A percentile compares a stretch with the other conserved stretches of the same genome.
phyloP scores from a whole-genome alignment of 2,329 filamentous ascomycete species.

The Biscogniauxia marginata region DNA sequence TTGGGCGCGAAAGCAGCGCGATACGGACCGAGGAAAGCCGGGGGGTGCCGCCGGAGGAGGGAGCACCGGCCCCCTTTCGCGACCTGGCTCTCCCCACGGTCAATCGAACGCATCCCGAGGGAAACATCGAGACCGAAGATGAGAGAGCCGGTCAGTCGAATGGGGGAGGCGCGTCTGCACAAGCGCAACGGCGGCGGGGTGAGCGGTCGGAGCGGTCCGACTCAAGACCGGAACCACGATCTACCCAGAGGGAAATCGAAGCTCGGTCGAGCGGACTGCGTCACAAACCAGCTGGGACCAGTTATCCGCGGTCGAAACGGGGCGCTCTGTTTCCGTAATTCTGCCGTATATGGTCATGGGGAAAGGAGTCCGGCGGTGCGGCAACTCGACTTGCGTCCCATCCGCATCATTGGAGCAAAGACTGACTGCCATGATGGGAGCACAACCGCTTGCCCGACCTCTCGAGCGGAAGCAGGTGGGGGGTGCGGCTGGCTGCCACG shows the following conservation, averaged over 20 bases:
- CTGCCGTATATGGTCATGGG: slow-evolving; percentile 9
- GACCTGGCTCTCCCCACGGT: neutral
- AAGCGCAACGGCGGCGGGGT: neutral
- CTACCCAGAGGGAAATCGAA: too few relatives aligned
- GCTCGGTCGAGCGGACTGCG: neutral
- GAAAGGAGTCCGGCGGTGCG: slow-evolving; percentile 9
- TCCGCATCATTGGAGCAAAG: slow-evolving; percentile 11
- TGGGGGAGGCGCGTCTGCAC: neutral
- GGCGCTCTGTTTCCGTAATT: neutral
- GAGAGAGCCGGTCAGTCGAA: neutral
- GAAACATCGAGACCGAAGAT: neutral
- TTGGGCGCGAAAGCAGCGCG: neutral
- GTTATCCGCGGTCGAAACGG: neutral
- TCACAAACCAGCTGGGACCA: neutral
- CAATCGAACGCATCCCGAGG: neutral
- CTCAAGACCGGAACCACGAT: neutral
- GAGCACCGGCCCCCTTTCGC: neutral
- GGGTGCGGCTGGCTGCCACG: slow-evolving; percentile 26
- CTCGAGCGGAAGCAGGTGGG: slow-evolving; percentile 20
- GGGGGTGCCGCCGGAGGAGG: neutral
- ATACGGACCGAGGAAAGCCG: neutral
- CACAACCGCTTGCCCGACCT: slow-evolving; percentile 29
- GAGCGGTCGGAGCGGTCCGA: neutral
- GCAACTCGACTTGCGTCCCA: slow-evolving; percentile 9
- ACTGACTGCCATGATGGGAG: slow-evolving; percentile 23